A percentile compares a stretch with the other conserved stretches of the same genome.
Evolutionary conservation across 1,284 basidiomycete genomes (phyloP).

Genomic region (Peniophora sp.): DNA sequence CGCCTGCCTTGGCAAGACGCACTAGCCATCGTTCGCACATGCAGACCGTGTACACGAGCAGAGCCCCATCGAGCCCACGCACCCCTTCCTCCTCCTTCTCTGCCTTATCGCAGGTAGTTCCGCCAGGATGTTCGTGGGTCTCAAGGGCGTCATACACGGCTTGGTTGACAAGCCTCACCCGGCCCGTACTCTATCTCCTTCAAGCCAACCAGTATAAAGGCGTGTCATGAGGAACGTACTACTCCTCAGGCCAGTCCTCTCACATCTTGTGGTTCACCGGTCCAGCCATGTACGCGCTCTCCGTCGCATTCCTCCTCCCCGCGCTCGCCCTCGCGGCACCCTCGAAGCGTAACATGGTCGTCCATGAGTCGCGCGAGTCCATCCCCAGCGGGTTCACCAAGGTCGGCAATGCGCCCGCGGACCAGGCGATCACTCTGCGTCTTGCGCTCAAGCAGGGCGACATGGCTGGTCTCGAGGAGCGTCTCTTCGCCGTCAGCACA

Average conservation of each 20-base stretch:
- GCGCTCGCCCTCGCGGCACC: neutral
- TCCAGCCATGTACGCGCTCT: conserved; percentile 1
- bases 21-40: too few species aligned
- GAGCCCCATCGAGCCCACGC: too few species aligned
- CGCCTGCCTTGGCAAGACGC: too few species aligned
- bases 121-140: too few species aligned
- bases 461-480: conserved; percentile 26
- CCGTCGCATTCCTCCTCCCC: neutral
- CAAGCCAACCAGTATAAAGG: neutral
- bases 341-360: conserved; percentile 11
- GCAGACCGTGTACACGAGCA: too few species aligned
- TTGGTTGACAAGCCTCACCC: too few species aligned
- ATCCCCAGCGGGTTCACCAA: conserved; percentile 21
- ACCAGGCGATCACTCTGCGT: conserved; percentile 21
- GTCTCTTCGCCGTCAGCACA: conserved; percentile 20
- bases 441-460: conserved; percentile 27
- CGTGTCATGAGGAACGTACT: neutral
- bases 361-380: conserved; percentile 20
- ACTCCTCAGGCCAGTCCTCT: neutral
- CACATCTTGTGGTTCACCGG: conserved; percentile 1
- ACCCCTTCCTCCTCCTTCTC: too few species aligned
- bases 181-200: too few species aligned
- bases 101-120: too few species aligned
- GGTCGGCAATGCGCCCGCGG: conserved; percentile 17
- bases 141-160: too few species aligned